Base-by-base conservation (phyloP, 2,329 filamentous ascomycete species). In the Mariannaea elegans region DNA sequence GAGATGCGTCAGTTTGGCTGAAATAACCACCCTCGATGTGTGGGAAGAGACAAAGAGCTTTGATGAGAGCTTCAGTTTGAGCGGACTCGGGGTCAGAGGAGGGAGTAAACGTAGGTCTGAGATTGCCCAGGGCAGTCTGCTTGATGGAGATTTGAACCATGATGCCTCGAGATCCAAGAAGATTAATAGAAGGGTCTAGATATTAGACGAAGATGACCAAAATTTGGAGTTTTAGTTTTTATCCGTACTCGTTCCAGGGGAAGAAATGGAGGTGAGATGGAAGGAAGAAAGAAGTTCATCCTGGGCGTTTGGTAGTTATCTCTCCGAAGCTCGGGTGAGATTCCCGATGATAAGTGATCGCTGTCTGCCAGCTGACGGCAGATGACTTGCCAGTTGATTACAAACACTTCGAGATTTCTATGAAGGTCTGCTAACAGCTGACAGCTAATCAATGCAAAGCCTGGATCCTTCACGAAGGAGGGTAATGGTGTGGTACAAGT, bases 21-120 rank as follows among this genome's bases (percentile, higher is more conserved):
- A 84, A 90, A 76, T 87, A 90, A 44, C 87, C 87, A 51, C 88
- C 87, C 76, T 90, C 87, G 41, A 86, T 80, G 73, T 90, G 87
- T 8, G 80, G 76, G 46, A 77, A 70, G 23, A 89, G 79, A 19
- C 76, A 66, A 47, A 90, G 80, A 18, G 76, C 51, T 10, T 59
- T 36, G 65, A 78, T 76, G 31, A 78, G 61, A 27, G 54, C 53
- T 51, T 48, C 48, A 56, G 64, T 49, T 27, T 53, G 19, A 50
- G 53, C 18, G 61, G 53, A 53, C 42, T 71, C 69, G 23, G 65
- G 55, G 6, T 61, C 54, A 27, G 36, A 55, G 23, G 58, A 71
- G 49, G 42, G 62, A 7, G 24, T 42, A 32, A 50, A 67, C 45
- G 89, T 78, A 21, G 76, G 59, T 5, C 59, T 58, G 57, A 74